Conservation (phyloP, 345 rosid species). For the Populus pruinosa region DNA sequence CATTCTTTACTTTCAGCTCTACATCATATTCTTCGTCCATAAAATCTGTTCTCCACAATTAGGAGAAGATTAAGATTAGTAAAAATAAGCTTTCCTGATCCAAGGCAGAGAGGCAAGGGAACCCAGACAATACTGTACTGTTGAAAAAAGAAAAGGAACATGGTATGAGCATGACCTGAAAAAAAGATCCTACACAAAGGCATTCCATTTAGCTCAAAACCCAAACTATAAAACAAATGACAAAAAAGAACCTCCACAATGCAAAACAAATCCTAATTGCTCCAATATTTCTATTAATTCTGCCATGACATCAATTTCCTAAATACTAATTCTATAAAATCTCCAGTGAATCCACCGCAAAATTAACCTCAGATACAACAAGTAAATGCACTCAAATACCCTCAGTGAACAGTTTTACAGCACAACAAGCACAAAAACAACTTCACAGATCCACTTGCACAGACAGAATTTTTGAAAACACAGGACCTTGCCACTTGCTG, state of each 20-base stretch:
- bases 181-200: too few species aligned
- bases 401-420: neutral
- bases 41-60: neutral
- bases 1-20: conserved; percentile 41
- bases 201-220: neutral
- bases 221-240: neutral
- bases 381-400: neutral
- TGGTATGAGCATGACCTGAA: neutral
- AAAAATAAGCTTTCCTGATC: neutral
- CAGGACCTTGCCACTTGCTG: neutral
- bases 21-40: conserved; percentile 36
- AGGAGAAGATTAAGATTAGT: neutral
- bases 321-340: neutral
- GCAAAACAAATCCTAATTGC: neutral
- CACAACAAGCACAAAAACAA: neutral
- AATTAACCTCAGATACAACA: neutral
- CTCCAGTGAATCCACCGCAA: neutral
- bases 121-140: neutral
- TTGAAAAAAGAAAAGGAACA: neutral
- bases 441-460: neutral
- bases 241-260: neutral
- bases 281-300: neutral
- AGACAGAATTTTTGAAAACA: too few species aligned
- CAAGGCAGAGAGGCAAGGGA: neutral
- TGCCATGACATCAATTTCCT: neutral